Evolutionary conservation across 371 early-diverging fungal genomes (phyloP).

Genomic region (Mucor circinelloides): DNA sequence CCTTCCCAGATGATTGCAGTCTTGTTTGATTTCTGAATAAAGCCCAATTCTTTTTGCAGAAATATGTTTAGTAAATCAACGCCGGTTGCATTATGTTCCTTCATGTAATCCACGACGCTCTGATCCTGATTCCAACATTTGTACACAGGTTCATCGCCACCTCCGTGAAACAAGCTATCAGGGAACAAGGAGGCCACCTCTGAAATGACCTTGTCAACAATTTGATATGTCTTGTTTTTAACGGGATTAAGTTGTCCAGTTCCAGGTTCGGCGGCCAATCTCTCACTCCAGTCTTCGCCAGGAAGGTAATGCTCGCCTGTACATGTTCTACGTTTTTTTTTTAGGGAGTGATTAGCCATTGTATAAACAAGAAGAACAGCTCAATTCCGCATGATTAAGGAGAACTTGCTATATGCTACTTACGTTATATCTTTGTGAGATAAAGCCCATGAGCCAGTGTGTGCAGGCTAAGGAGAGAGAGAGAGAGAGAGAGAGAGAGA

Average conservation of each 20-base stretch:
- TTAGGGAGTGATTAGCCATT: neutral
- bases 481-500: no score
- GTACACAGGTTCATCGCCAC: slow-evolving; percentile 74
- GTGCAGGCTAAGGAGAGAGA: slow-evolving; percentile 58
- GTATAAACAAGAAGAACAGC: neutral
- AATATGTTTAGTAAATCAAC: slow-evolving; percentile 40
- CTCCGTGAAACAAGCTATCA: slow-evolving; percentile 67
- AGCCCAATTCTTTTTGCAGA: slow-evolving; percentile 34
- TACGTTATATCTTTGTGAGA: slow-evolving; percentile 47
- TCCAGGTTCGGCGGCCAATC: slow-evolving; percentile 69
- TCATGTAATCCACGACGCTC: slow-evolving; percentile 41
- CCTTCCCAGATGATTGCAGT: slow-evolving; percentile 63
- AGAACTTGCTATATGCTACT: neutral
- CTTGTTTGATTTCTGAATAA: slow-evolving; percentile 42
- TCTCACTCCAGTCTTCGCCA: slow-evolving; percentile 52
- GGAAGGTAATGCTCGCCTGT: slow-evolving; percentile 35
- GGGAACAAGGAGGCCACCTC: slow-evolving; percentile 64
- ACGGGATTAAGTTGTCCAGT: slow-evolving; percentile 75
- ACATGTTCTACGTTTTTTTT: slow-evolving; percentile 47
- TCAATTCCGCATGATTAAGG: neutral
- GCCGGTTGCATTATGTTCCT: slow-evolving; percentile 37
- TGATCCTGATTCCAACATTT: slow-evolving; percentile 64
- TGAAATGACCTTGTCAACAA: slow-evolving; percentile 58
- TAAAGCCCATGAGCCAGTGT: slow-evolving; percentile 60
- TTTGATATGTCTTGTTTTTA: slow-evolving; percentile 52